These are phyloP conservation scores for Orobanche coerulescens DNA, from an alignment of 257 asterid genomes.

Conservation along the genomic window DNA sequence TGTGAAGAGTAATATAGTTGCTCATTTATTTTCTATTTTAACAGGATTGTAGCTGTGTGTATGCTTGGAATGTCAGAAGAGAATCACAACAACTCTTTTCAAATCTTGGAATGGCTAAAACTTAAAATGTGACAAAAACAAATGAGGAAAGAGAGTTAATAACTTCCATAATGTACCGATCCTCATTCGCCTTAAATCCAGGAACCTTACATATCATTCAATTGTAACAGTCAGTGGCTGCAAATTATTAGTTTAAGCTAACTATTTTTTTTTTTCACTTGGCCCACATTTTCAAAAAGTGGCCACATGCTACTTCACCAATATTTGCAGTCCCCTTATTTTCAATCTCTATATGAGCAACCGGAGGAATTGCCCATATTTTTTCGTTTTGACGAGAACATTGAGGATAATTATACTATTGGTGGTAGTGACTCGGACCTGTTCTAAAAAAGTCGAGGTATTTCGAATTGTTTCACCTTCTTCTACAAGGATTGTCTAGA, in stretches of 20 bases:
- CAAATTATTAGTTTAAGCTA: neutral
- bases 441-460: no score
- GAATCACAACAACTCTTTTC: constrained; percentile 4
- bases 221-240: neutral
- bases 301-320: neutral
- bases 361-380: no score
- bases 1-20: neutral
- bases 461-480: no score
- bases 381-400: no score
- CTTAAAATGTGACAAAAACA: constrained; percentile 8
- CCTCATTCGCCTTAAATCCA: no score
- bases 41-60: neutral
- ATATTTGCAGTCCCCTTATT: no score
- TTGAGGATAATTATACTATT: no score
- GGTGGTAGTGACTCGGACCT: no score
- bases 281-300: neutral
- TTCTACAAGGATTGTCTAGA: no score
- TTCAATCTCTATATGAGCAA: no score
- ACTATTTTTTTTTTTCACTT: neutral
- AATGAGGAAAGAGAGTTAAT: neutral
- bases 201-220: neutral
- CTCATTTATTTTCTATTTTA: neutral
- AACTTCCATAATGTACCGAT: neutral
- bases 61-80: neutral
- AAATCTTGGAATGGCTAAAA: neutral